Conservation (phyloP, 805 yeast species). For the Teunomyces kruisii region DNA sequence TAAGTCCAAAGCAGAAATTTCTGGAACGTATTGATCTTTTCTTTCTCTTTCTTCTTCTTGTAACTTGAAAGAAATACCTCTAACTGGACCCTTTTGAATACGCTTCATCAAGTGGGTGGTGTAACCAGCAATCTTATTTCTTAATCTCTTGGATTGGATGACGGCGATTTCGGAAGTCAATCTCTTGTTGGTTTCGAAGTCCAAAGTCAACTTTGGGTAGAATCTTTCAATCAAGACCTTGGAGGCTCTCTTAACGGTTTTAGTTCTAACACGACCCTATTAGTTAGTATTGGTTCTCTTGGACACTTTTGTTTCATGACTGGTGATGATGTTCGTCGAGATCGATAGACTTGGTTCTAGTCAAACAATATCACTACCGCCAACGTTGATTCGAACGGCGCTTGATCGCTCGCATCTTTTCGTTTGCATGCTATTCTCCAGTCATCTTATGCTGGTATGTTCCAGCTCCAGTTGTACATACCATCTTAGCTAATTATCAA, state of each 20-base stretch:
- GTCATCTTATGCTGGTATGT: neutral
- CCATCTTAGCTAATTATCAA: constrained; percentile 33
- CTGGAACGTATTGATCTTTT: constrained; percentile 99
- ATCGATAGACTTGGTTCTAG: neutral
- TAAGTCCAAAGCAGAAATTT: constrained; percentile 98
- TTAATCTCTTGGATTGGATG: constrained; percentile 98
- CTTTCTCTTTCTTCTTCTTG: constrained; percentile 99
- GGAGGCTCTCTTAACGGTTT: constrained; percentile 99
- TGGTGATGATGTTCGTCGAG: neutral
- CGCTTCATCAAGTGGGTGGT: constrained; percentile 99
- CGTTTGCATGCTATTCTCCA: neutral
- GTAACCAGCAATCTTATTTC: constrained; percentile 99
- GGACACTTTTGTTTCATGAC: neutral
- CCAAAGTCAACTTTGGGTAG: constrained; percentile 99
- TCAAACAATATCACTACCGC: neutral
- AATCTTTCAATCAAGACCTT: constrained; percentile 99
- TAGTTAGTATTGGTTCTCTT: constrained; percentile 23
- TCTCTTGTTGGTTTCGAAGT: constrained; percentile 99
- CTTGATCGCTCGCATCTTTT: neutral
- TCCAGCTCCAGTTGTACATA: constrained; percentile 19
- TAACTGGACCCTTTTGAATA: constrained; percentile 99
- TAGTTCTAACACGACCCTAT: constrained; percentile 99
- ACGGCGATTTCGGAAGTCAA: constrained; percentile 97
- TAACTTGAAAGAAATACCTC: constrained; percentile 99
- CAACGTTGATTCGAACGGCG: neutral